Conservation (phyloP, 2,329 filamentous ascomycete species). For the Thyridium curvatum region DNA sequence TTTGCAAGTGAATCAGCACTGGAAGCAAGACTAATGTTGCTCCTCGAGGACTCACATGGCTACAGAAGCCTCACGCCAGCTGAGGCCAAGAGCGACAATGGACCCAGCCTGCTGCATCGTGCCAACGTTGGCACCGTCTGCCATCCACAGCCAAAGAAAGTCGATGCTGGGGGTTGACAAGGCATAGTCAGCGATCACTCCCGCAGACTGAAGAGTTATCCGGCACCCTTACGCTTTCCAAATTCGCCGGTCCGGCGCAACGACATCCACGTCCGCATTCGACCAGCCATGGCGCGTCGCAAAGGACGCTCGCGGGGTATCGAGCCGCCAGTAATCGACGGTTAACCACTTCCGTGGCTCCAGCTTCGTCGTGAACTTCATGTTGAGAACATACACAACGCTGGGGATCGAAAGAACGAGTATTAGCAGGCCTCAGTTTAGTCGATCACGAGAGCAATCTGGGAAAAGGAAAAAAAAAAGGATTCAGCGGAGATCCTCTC, state of each 20-base stretch:
- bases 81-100: constrained; percentile 13
- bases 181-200: background rate
- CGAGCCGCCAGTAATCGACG: too few species aligned
- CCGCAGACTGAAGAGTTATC: background rate
- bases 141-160: constrained; percentile 14
- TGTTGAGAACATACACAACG: too few species aligned
- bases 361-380: too few species aligned
- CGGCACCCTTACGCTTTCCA: constrained; percentile 7
- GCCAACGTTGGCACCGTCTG: constrained; percentile 14
- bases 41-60: constrained; percentile 11
- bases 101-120: constrained; percentile 16
- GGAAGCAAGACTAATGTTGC: too few species aligned
- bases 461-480: too few species aligned
- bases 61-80: constrained; percentile 14
- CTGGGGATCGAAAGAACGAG: too few species aligned
- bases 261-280: constrained; percentile 12
- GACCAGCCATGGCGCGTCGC: constrained; percentile 8
- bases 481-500: too few species aligned
- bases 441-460: too few species aligned
- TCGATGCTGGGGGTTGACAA: constrained; percentile 7
- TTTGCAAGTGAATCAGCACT: too few species aligned
- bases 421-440: too few species aligned
- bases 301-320: constrained; percentile 6
- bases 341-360: too few species aligned
- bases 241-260: constrained; percentile 6